phyloP scores from a whole-genome alignment of 2,329 filamentous ascomycete genomes.

The Venturia carpophila region DNA sequence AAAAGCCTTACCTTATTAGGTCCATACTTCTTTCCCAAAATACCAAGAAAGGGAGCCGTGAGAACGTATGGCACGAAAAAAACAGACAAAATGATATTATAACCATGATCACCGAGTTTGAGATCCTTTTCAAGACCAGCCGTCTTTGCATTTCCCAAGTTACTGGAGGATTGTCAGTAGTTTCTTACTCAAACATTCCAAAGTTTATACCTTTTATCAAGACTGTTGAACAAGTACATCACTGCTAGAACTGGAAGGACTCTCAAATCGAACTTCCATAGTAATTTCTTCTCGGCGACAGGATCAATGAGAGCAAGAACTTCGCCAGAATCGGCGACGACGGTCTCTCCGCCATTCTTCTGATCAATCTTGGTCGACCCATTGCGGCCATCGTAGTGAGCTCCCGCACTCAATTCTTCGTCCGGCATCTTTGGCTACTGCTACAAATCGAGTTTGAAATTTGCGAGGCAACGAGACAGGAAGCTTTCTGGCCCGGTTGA shows the following conservation, averaged over 20 bases:
- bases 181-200: too few relatives aligned
- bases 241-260: conserved; percentile 51
- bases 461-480: neutral
- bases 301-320: conserved; percentile 15
- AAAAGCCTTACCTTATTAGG: conserved; percentile 44
- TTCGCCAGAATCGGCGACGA: conserved; percentile 13
- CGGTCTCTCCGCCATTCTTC: conserved; percentile 1
- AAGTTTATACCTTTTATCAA: conserved; percentile 16
- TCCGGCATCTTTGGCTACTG: neutral
- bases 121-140: conserved; percentile 40
- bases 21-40: conserved; percentile 62
- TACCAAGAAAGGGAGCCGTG: conserved; percentile 56
- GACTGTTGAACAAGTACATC: conserved; percentile 51
- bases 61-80: conserved; percentile 71
- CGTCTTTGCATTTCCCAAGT: conserved; percentile 39
- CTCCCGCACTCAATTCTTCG: conserved; percentile 2
- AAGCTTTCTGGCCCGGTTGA: neutral
- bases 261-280: conserved; percentile 47
- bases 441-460: neutral
- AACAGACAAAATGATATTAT: conserved; percentile 61
- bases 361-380: neutral
- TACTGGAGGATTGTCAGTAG: conserved; percentile 17
- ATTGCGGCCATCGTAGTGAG: neutral
- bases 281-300: conserved; percentile 32
- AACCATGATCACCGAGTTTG: conserved; percentile 53